A percentile compares a stretch with the other conserved stretches of the same genome.
Evolutionary conservation across 257 asterid species (phyloP).

Genomic region (Gentiana dahurica): DNA sequence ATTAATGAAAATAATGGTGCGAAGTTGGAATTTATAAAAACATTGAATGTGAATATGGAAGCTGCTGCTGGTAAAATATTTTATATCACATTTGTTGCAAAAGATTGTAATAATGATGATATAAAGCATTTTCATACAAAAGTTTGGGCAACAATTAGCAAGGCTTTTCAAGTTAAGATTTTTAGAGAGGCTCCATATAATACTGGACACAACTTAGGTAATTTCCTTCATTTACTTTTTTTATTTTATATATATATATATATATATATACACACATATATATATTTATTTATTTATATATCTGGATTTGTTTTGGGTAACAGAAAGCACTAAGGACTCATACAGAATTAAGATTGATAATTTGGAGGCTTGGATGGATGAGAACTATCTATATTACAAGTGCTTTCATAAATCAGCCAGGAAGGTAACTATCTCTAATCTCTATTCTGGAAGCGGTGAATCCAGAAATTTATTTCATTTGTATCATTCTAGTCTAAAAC

Average conservation of each 20-base stretch:
- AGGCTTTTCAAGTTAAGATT: slow-evolving; percentile 10
- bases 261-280: not conserved
- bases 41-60: slow-evolving; percentile 26
- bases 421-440: not conserved
- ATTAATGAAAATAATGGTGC: not conserved
- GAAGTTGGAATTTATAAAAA: slow-evolving; percentile 2
- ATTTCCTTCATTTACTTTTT: not conserved
- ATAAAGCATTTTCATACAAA: slow-evolving; percentile 19
- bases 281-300: not conserved
- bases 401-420: slow-evolving; percentile 9
- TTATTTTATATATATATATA: not conserved
- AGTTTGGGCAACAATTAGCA: slow-evolving; percentile 26
- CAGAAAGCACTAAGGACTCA: not conserved
- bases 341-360: slow-evolving; percentile 5
- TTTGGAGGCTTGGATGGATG: slow-evolving; percentile 23
- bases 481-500: no score
- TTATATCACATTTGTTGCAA: slow-evolving; percentile 23
- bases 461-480: no score
- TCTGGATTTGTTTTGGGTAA: not conserved
- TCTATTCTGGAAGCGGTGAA: not conserved
- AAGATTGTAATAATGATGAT: slow-evolving; percentile 11
- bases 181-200: slow-evolving; percentile 28
- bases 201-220: not conserved
- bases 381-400: slow-evolving; percentile 21
- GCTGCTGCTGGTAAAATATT: slow-evolving; percentile 34